phyloP scores from a whole-genome alignment of 176 grass and related monocot genomes.

The Cymbopogon citratus region DNA sequence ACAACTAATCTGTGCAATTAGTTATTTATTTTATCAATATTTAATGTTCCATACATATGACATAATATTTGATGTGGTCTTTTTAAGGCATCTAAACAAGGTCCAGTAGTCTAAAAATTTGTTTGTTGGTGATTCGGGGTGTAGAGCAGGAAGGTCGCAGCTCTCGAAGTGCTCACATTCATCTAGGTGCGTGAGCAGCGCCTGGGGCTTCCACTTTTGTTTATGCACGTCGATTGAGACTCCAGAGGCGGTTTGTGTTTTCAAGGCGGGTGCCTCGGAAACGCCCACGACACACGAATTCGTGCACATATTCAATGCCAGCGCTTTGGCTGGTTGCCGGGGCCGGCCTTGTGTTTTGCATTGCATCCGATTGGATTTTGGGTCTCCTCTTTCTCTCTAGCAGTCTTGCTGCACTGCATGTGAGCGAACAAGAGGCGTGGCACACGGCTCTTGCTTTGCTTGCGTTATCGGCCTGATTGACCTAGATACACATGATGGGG shows the following conservation, averaged over 20 bases:
- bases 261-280: slow-evolving; percentile 18
- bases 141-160: neutral
- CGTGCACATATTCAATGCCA: slow-evolving; percentile 1
- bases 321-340: neutral
- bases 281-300: slow-evolving; percentile 1
- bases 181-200: slow-evolving; percentile 3
- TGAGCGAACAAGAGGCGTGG: neutral
- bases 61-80: too few relatives aligned
- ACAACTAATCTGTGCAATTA: too few relatives aligned
- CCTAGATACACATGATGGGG: neutral
- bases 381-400: neutral
- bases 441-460: too few relatives aligned
- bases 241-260: slow-evolving; percentile 21
- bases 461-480: neutral
- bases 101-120: neutral
- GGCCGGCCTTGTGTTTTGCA: slow-evolving; percentile 24
- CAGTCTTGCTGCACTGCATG: too few relatives aligned
- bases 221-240: slow-evolving; percentile 20
- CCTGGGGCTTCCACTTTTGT: neutral
- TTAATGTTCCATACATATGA: too few relatives aligned
- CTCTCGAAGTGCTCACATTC: slow-evolving; percentile 25
- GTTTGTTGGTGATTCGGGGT: slow-evolving; percentile 10
- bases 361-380: neutral
- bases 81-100: too few relatives aligned
- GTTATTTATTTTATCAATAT: too few relatives aligned